These are phyloP conservation scores for Lodderomyces margitis DNA, from an alignment of 1,139 yeast species.

Conservation along the genomic window DNA sequence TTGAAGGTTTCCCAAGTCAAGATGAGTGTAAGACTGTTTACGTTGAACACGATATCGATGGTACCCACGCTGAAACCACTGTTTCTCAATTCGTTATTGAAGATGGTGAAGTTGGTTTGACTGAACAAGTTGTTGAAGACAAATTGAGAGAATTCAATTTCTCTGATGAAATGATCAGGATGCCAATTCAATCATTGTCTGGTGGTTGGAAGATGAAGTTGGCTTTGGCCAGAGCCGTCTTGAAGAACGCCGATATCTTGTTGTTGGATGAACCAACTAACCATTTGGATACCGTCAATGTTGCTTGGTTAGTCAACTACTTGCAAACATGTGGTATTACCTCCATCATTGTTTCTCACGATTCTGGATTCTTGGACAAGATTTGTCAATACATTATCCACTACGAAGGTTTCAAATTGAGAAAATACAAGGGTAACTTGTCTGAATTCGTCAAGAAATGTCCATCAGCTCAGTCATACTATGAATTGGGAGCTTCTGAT, in stretches of 20 bases:
- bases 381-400: constrained; percentile 98
- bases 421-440: constrained; percentile 99
- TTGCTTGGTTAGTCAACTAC: constrained; percentile 99
- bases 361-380: constrained; percentile 98
- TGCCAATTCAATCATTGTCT: constrained; percentile 94
- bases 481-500: constrained; percentile 97
- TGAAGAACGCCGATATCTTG: constrained; percentile 97
- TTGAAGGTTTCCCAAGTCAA: constrained; percentile 99
- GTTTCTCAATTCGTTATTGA: constrained; percentile 85
- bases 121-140: constrained; percentile 63
- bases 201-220: constrained; percentile 99
- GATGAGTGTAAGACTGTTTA: constrained; percentile 98
- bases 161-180: constrained; percentile 84
- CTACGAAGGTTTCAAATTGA: constrained; percentile 99
- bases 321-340: constrained; percentile 97
- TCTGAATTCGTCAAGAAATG: constrained; percentile 98
- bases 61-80: constrained; percentile 93
- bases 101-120: constrained; percentile 77
- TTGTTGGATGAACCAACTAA: constrained; percentile 99
- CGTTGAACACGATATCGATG: constrained; percentile 99
- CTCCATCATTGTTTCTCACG: constrained; percentile 97
- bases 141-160: constrained; percentile 87
- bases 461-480: constrained; percentile 98
- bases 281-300: constrained; percentile 99
- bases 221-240: constrained; percentile 98